phyloP scores from a whole-genome alignment of 495 filamentous ascomycete species.

The Massariosphaeria phaeospora region DNA sequence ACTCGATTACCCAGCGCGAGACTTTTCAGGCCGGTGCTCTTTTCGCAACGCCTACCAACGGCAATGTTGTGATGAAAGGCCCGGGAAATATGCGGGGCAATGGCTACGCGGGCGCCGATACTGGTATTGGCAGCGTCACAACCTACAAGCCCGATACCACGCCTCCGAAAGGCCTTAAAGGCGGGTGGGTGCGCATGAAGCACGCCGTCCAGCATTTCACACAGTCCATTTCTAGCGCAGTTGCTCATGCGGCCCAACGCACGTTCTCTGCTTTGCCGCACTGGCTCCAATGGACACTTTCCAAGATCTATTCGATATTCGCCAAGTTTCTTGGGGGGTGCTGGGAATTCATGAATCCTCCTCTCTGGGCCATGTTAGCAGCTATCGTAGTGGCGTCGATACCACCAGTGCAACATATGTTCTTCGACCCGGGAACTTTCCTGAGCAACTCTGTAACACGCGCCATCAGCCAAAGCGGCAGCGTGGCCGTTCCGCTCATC shows the following conservation, averaged over 20 bases:
- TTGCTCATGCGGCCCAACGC: conserved; percentile 15
- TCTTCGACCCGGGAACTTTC: conserved; percentile 87
- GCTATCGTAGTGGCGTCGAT: conserved; percentile 87
- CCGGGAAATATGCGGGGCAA: conserved; percentile 27
- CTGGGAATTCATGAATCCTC: conserved; percentile 97
- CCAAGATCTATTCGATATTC: conserved; percentile 41
- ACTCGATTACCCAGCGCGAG: conserved; percentile 29
- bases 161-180: conserved; percentile 29
- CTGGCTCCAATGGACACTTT: conserved; percentile 53
- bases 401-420: conserved; percentile 73
- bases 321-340: conserved; percentile 58
- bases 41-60: conserved; percentile 46
- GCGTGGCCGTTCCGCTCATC: conserved; percentile 91
- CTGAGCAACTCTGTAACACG: conserved; percentile 88
- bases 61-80: conserved; percentile 34
- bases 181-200: conserved; percentile 8
- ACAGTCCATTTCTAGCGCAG: conserved; percentile 4
- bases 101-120: too few relatives aligned
- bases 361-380: conserved; percentile 91
- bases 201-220: not conserved
- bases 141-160: conserved; percentile 16
- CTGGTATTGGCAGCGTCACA: not conserved
- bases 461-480: conserved; percentile 76
- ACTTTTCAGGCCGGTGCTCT: conserved; percentile 35
- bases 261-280: conserved; percentile 52